Conservation (phyloP, 2,329 filamentous ascomycete species). For the Myotisia sp. region DNA sequence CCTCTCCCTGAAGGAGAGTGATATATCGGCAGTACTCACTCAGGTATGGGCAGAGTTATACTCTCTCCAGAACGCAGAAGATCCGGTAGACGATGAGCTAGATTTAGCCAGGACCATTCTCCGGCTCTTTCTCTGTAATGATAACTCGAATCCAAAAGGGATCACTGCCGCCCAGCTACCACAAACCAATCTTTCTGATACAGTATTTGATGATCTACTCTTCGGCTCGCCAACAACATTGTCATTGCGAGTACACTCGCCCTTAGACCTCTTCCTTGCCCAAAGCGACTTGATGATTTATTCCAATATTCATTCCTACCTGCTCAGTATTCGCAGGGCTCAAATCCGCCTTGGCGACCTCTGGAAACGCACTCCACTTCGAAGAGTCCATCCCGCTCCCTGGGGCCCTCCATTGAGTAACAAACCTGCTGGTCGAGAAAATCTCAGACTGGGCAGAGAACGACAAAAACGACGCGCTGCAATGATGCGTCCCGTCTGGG, state of each 20-base stretch:
- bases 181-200: slow-evolving; percentile 26
- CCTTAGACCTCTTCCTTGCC: slow-evolving; percentile 76
- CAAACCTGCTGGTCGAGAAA: slow-evolving; percentile 44
- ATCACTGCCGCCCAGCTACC: slow-evolving; percentile 14
- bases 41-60: slow-evolving; percentile 68
- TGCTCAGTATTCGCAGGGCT: slow-evolving; percentile 70
- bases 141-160: slow-evolving; percentile 12
- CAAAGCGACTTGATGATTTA: slow-evolving; percentile 63
- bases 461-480: slow-evolving; percentile 49
- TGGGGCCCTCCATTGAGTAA: slow-evolving; percentile 50
- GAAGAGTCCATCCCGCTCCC: slow-evolving; percentile 62
- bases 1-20: slow-evolving; percentile 68
- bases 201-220: slow-evolving; percentile 60
- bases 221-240: slow-evolving; percentile 63
- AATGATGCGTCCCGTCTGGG: slow-evolving; percentile 74
- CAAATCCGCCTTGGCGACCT: slow-evolving; percentile 72
- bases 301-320: slow-evolving; percentile 71
- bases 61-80: slow-evolving; percentile 65
- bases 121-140: slow-evolving; percentile 41
- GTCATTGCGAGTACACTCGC: slow-evolving; percentile 59
- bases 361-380: slow-evolving; percentile 70
- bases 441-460: slow-evolving; percentile 47
- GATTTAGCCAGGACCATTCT: slow-evolving; percentile 70
- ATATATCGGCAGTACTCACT: slow-evolving; percentile 61
- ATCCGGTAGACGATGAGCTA: slow-evolving; percentile 56